Base-by-base conservation (phyloP, 441 rosid species). In the Cnidoscolus chayamansa region DNA sequence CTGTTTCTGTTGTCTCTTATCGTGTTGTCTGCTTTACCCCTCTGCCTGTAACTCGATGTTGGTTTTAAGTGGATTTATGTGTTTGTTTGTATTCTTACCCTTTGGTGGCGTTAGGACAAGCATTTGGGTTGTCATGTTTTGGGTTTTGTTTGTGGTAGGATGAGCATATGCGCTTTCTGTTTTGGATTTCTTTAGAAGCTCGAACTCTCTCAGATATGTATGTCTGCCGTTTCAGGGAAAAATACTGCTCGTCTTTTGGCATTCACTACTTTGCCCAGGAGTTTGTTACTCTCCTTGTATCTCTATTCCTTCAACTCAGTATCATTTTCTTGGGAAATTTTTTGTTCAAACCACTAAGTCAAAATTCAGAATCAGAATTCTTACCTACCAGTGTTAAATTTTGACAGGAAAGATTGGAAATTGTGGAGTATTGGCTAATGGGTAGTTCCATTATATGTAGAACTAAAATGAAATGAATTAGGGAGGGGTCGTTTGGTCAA, bases 61-160 rank as follows among this genome's bases (percentile, higher is more conserved):
- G n/a, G 15, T 10, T 37, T 32, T 20, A 55, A 49, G 37, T 51
- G 69, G 63, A 57, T 31, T 68, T 35, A 17, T 59, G 58, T 61
- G 51, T 66, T 59, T 49, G 66, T 45, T 63, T 79, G 70, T 72
- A 17, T 64, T 16, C 31, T 56, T 12, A 65, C 15, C 8, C 54
- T 50, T 63, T 67, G 69, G 31, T 47, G 54, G 70, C 37, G 20
- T 50, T 64, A 32, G 45, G 54, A 51, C 57, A 59, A 53, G 45
- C 67, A 72, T 61, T 43, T 74, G 71, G 71, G 45, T 51, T 55
- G 73, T 78, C 73, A 13, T 65, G 71, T 73, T 73, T 16, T 57
- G 54, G 72, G 54, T 45, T 20, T 58, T 65, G 35, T 32, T 31
- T 25, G 3, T 3, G 66, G 51, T 49, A 63, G 12, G 6, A 35